phyloP scores from a whole-genome alignment of 495 filamentous ascomycete genomes.

The Xylaria intraflava region DNA sequence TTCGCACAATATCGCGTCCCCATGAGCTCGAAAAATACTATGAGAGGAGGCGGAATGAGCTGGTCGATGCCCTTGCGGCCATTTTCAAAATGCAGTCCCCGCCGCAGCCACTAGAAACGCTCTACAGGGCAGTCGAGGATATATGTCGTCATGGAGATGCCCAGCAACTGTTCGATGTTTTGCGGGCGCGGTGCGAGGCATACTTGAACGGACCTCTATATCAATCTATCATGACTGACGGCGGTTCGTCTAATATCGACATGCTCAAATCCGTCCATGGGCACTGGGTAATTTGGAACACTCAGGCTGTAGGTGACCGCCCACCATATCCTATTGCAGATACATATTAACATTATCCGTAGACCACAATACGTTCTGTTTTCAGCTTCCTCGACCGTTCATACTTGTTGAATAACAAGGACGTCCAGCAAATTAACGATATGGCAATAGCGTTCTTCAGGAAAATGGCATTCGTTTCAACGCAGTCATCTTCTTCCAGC shows the following conservation, averaged over 20 bases:
- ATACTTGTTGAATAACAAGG: conserved; percentile 64
- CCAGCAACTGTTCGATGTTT: conserved; percentile 52
- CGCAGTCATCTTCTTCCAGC: conserved; percentile 35
- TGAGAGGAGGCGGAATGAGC: conserved; percentile 58
- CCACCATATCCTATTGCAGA: not conserved
- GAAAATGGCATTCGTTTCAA: conserved; percentile 46
- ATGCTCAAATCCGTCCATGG: conserved; percentile 57
- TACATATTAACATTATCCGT: not conserved
- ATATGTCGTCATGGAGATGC: conserved; percentile 72
- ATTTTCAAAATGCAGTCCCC: conserved; percentile 62
- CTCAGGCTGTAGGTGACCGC: conserved; percentile 54
- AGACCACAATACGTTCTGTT: conserved; percentile 68
- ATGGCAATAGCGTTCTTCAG: conserved; percentile 51
- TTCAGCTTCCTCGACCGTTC: conserved; percentile 92
- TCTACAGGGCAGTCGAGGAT: conserved; percentile 87
- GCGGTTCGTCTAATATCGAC: conserved; percentile 50
- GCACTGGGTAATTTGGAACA: conserved; percentile 73
- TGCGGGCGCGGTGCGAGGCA: conserved; percentile 54
- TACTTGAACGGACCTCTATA: conserved; percentile 45
- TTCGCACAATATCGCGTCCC: conserved; percentile 51
- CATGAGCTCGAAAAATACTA: conserved; percentile 54
- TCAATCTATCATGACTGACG: conserved; percentile 42
- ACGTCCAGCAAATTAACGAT: conserved; percentile 46
- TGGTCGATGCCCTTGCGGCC: conserved; percentile 63
- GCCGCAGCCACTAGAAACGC: conserved; percentile 66